Percentiles rank a stretch among this genome's conserved stretches.
Evolutionary conservation across 164 flowering plant species (phyloP).

Genomic region (Vitis rupestris): DNA sequence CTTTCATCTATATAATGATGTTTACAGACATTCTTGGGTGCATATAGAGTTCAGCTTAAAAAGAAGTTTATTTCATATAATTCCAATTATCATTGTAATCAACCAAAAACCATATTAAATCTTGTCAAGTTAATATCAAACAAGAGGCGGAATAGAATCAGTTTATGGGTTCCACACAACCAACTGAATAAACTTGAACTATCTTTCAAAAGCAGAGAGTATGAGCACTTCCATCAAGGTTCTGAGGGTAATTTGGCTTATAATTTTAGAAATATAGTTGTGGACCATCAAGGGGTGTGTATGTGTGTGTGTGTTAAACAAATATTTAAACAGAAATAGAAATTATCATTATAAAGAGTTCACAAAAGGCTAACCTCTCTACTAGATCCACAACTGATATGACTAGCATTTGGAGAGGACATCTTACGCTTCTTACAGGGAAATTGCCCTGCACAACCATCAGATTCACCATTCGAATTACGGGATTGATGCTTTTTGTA

Average conservation of each 20-base stretch:
- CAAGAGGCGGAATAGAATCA: no score
- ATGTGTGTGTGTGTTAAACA: no score
- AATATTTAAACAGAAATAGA: no score
- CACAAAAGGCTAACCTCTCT: constrained; percentile 14
- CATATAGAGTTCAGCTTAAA: background rate
- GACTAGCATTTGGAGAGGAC: constrained; percentile 20
- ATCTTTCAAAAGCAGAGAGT: background rate
- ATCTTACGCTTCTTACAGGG: constrained; percentile 41
- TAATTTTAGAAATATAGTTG: background rate
- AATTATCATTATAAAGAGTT: no score
- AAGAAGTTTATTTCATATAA: background rate
- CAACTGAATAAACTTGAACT: background rate
- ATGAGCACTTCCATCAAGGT: constrained; percentile 1
- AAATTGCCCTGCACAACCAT: constrained; percentile 15
- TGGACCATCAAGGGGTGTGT: background rate
- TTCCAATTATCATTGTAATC: no score
- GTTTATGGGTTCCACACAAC: background rate
- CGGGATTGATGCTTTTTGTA: constrained; percentile 18
- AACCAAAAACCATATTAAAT: no score
- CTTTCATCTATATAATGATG: background rate
- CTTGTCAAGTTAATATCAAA: no score
- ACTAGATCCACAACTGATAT: constrained; percentile 15
- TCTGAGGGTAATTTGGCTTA: background rate
- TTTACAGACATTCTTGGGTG: background rate
- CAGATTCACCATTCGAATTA: constrained; percentile 15